Evolutionary conservation across 495 filamentous ascomycete species (phyloP).

Genomic region (Talaromyces adpressus): DNA sequence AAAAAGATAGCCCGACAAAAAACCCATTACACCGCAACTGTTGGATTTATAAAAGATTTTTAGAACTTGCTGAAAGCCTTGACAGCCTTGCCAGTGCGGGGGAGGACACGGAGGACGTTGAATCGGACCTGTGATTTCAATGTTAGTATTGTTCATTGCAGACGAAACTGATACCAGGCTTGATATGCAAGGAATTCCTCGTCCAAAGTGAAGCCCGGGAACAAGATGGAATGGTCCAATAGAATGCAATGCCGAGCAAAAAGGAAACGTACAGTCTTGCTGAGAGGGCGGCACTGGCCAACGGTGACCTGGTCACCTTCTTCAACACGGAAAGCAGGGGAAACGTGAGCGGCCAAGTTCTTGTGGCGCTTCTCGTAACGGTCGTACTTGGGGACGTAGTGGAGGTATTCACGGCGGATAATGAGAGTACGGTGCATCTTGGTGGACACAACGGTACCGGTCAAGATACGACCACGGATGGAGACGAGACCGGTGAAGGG

Average conservation of each 20-base stretch:
- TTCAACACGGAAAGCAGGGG: constrained; percentile 98
- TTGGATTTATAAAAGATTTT: constrained; percentile 12
- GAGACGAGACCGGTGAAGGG: constrained; percentile 97
- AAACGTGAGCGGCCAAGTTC: constrained; percentile 98
- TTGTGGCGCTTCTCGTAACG: constrained; percentile 99
- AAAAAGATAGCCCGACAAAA: constrained; percentile 36
- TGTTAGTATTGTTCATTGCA: not conserved
- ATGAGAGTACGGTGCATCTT: constrained; percentile 99
- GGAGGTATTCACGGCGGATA: constrained; percentile 99
- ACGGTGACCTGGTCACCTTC: constrained; percentile 98
- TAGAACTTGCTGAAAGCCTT: constrained; percentile 99
- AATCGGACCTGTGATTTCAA: constrained; percentile 78
- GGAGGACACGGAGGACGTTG: constrained; percentile 96
- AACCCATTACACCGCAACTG: constrained; percentile 20
- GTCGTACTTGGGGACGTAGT: constrained; percentile 97
- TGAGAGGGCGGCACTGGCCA: constrained; percentile 95
- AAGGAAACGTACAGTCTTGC: constrained; percentile 82
- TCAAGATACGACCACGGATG: constrained; percentile 99
- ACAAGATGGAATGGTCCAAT: not conserved
- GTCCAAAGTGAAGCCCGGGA: not conserved
- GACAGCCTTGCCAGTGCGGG: constrained; percentile 90
- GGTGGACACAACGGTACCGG: constrained; percentile 96
- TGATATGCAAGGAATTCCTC: not conserved
- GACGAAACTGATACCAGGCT: not conserved
- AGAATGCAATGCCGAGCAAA: not conserved